A percentile compares a stretch with the other conserved stretches of the same genome.
Conservation (phyloP, 1,139 yeast species). For the Candida dubliniensis region DNA sequence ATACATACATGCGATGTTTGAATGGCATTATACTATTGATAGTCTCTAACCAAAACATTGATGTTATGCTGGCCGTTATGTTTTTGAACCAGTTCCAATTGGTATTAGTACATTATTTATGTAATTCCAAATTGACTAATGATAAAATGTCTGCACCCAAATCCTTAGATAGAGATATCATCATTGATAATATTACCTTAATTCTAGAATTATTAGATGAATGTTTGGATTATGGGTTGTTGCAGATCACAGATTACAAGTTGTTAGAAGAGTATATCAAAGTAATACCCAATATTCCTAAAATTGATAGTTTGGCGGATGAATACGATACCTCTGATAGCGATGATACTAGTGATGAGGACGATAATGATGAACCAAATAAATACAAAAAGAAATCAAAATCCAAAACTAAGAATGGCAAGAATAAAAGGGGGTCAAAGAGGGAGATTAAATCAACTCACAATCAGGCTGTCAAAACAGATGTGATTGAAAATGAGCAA, state of each 20-base stretch:
- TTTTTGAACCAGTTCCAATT: conserved; percentile 36
- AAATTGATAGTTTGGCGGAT: conserved; percentile 9
- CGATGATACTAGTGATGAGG: conserved; percentile 19
- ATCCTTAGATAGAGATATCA: conserved; percentile 29
- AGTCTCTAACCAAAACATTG: conserved; percentile 32
- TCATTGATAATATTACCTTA: conserved; percentile 41
- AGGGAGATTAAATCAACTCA: conserved; percentile 36
- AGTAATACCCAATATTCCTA: conserved; percentile 36
- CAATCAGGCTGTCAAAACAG: conserved; percentile 40
- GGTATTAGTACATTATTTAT: conserved; percentile 33
- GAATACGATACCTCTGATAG: conserved; percentile 6
- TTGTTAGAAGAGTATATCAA: conserved; percentile 47
- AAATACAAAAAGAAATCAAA: conserved; percentile 11
- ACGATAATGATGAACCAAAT: conserved; percentile 17
- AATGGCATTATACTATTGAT: conserved; percentile 34
- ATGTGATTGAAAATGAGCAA: conserved; percentile 27
- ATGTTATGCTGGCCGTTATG: conserved; percentile 44
- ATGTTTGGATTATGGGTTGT: conserved; percentile 46
- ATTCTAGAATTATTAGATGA: conserved; percentile 47
- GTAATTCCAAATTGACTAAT: conserved; percentile 12
- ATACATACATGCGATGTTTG: conserved; percentile 30
- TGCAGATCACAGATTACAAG: conserved; percentile 46
- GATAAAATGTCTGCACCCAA: neutral
- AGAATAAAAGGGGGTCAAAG: conserved; percentile 19
- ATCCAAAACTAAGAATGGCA: conserved; percentile 11